Base-by-base conservation (phyloP, 345 rosid genomes). In the Brassica nigra region DNA sequence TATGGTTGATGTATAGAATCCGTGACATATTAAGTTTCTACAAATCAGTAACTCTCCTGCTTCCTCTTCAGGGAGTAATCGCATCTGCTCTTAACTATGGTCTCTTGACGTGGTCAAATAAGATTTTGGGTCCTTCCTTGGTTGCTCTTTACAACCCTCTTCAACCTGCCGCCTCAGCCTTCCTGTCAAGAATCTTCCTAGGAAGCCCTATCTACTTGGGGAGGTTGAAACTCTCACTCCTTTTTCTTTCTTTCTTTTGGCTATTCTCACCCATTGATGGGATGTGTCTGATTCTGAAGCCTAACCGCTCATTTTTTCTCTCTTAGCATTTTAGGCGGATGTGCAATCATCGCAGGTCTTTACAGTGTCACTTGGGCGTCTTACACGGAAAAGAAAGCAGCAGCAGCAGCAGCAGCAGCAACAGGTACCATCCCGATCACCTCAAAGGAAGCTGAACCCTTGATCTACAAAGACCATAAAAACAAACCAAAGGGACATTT, bases 31-130 rank as follows among this genome's bases (percentile, higher is more conserved):
- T 29, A 47, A 2, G 4, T 79, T 68, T 67, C 37, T 34, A 15
- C 44, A n/a, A 62, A 34, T 49, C 66, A 49, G 66, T 31, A 55
- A 39, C 61, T 73, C 49, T 16, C 6, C 2, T 62, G 70, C 62
- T 47, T 36, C 37, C 30, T 70, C 55, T 65, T 5, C 58, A 93
- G 98, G 97, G 99, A 71, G 80, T 86, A 71, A 80, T 90, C 76
- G 97, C 97, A 18, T 93, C 99, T 80, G 98, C 99, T 12, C 81
- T 95, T 54, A 93, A 91, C 83, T 95, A 95, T 82, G 99, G 98
- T 81, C 88, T 95, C 30, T 74, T 95, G 71, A 93, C 99, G 2
- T 95, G 99, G 99, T 95, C 95, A 55, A 95, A 95, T 83, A 95
- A 95, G 86, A 92, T 93, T 78, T 80, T 95, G 78, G 99, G 98